Percentiles rank a stretch among this genome's conserved stretches.
phyloP scores from a whole-genome alignment of 225 moss, liverwort and hornwort species.

The Antitrichia curtipendula region DNA sequence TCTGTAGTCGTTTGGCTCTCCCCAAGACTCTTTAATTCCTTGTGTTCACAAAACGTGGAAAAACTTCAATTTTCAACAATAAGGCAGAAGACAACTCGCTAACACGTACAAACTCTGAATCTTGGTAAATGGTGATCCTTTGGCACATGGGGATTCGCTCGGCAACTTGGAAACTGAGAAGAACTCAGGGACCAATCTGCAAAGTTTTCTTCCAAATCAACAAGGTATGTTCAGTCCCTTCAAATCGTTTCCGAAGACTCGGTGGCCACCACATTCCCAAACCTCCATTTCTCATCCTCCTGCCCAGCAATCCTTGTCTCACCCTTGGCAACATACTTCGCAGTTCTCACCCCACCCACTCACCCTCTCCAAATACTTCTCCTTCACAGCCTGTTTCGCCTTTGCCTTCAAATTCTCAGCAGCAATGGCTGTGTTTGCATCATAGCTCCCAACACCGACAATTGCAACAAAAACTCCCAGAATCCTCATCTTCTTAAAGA shows the following conservation, averaged over 20 bases:
- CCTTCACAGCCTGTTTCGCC: background rate
- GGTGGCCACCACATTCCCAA: background rate
- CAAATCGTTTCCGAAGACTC: background rate
- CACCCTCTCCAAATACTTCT: constrained; percentile 15
- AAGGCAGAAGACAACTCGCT: background rate
- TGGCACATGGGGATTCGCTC: background rate
- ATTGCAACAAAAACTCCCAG: background rate
- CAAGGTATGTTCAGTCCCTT: background rate
- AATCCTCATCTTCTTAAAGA: background rate
- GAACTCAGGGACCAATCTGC: background rate
- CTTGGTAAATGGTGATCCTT: background rate
- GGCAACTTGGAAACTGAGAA: background rate
- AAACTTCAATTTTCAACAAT: background rate
- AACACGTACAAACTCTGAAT: background rate
- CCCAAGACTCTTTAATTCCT: background rate
- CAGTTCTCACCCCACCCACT: background rate
- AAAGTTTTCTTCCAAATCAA: background rate
- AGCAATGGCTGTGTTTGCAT: background rate
- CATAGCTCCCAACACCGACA: background rate
- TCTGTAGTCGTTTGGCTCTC: background rate
- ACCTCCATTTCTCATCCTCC: background rate
- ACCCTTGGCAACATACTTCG: background rate
- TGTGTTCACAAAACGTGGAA: background rate
- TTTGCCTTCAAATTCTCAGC: background rate
- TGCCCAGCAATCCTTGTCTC: background rate